A percentile compares a stretch with the other conserved stretches of the same genome.
These are phyloP conservation scores for Sherardia arvensis DNA, from an alignment of 257 asterid genomes.

Conservation along the genomic window DNA sequence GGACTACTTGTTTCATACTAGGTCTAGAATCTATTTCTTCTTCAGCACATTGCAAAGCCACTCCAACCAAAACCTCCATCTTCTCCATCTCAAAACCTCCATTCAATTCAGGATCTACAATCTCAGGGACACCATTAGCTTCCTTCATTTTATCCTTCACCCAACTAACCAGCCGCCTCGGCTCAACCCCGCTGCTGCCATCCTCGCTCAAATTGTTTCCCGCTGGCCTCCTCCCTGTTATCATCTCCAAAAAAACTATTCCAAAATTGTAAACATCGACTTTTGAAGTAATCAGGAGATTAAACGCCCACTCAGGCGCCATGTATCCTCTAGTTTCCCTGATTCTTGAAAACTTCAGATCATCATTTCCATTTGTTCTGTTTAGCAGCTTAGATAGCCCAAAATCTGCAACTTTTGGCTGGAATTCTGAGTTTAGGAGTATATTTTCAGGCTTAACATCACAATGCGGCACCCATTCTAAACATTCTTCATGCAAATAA, in stretches of 20 bases:
- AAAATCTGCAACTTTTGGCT: no score
- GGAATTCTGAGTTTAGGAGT: constrained; percentile 22
- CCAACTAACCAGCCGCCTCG: constrained; percentile 20
- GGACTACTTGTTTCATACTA: constrained; percentile 21
- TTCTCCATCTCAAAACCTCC: constrained; percentile 13
- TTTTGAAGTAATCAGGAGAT: constrained; percentile 33
- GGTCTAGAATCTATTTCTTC: background rate
- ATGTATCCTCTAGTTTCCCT: constrained; percentile 41
- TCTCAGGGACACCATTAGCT: background rate
- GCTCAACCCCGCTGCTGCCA: constrained; percentile 11
- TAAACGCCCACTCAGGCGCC: no score
- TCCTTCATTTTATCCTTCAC: constrained; percentile 23
- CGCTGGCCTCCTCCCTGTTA: constrained; percentile 19
- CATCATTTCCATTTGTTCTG: constrained; percentile 9
- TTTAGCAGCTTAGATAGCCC: constrained; percentile 27
- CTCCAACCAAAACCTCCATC: constrained; percentile 17
- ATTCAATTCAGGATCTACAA: constrained; percentile 21
- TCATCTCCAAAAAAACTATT: constrained; percentile 29
- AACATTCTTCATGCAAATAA: constrained; percentile 37
- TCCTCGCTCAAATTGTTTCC: background rate
- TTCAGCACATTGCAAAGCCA: constrained; percentile 23
- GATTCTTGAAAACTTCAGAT: constrained; percentile 17
- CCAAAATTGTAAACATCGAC: constrained; percentile 45
- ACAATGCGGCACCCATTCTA: constrained; percentile 40
- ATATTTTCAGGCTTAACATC: constrained; percentile 45